Percentiles rank a stretch among this genome's conserved stretches.
Conservation (phyloP, 306 rosid species). For the Abrus precatorius region DNA sequence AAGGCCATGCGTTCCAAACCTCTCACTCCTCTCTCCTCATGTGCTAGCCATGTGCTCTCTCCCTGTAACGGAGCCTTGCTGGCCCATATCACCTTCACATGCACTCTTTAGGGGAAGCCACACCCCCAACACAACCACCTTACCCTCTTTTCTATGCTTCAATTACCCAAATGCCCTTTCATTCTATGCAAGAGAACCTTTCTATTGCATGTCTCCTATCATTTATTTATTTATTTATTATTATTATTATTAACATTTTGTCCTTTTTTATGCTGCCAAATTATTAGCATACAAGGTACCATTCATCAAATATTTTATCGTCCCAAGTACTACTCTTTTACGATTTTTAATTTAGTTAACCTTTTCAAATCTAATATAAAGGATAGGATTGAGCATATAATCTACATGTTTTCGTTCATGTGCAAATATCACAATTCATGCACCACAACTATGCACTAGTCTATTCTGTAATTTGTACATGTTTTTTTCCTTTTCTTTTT, state of each 20-base stretch:
- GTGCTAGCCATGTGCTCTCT: slow-evolving; percentile 77
- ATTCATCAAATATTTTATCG: slow-evolving; percentile 31
- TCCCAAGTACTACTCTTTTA: not conserved
- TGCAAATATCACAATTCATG: slow-evolving; percentile 46
- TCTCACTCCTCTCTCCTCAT: slow-evolving; percentile 46
- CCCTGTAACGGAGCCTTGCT: slow-evolving; percentile 61
- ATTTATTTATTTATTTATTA: slow-evolving; percentile 13
- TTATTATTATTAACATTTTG: not conserved
- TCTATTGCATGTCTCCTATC: slow-evolving; percentile 5
- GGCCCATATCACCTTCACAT: slow-evolving; percentile 86
- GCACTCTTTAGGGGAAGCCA: slow-evolving; percentile 74
- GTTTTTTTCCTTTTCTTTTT: slow-evolving; percentile 1
- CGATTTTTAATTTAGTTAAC: too few relatives aligned
- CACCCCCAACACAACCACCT: slow-evolving; percentile 53
- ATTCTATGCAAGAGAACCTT: not conserved
- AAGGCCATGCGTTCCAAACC: slow-evolving; percentile 57
- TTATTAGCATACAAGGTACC: slow-evolving; percentile 36
- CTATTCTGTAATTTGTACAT: slow-evolving; percentile 44
- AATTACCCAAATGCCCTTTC: slow-evolving; percentile 45
- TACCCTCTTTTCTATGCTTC: not conserved
- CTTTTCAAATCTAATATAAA: slow-evolving; percentile 34
- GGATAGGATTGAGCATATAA: not conserved
- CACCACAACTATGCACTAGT: slow-evolving; percentile 5
- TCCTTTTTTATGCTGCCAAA: slow-evolving; percentile 26
- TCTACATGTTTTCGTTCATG: slow-evolving; percentile 41